phyloP scores from a whole-genome alignment of 140 eudicot genomes.

The Flaveria floridana region DNA sequence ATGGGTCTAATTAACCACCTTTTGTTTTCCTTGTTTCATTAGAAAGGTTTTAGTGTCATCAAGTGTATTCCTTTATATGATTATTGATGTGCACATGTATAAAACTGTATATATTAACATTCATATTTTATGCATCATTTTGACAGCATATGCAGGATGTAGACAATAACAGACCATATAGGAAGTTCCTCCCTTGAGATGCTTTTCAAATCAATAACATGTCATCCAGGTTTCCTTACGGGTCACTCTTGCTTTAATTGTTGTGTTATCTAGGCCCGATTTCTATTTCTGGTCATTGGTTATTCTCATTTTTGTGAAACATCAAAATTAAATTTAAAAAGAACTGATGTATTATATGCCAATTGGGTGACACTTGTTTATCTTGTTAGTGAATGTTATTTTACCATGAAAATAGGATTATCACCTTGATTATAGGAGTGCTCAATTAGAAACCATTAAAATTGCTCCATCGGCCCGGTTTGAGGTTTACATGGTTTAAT shows the following conservation, averaged over 20 bases:
- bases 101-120: neutral
- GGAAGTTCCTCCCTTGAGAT: conserved; percentile 58
- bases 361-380: neutral
- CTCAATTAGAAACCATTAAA: neutral
- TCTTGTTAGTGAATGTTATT: neutral
- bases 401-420: neutral
- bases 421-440: neutral
- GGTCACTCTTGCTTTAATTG: conserved; percentile 15
- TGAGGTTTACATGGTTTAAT: too few species aligned
- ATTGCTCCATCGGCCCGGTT: too few species aligned
- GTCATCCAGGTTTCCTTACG: conserved; percentile 28
- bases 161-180: conserved; percentile 85
- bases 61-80: neutral
- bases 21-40: too few species aligned
- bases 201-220: conserved; percentile 38
- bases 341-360: neutral
- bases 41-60: too few species aligned
- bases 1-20: too few species aligned
- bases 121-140: conserved; percentile 23
- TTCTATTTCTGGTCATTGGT: neutral
- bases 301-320: conserved; percentile 10
- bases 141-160: conserved; percentile 96
- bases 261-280: conserved; percentile 13
- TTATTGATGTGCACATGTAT: neutral
- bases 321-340: neutral